Evolutionary conservation across 306 rosid species (phyloP).

Genomic region (Lathyrus sativus): DNA sequence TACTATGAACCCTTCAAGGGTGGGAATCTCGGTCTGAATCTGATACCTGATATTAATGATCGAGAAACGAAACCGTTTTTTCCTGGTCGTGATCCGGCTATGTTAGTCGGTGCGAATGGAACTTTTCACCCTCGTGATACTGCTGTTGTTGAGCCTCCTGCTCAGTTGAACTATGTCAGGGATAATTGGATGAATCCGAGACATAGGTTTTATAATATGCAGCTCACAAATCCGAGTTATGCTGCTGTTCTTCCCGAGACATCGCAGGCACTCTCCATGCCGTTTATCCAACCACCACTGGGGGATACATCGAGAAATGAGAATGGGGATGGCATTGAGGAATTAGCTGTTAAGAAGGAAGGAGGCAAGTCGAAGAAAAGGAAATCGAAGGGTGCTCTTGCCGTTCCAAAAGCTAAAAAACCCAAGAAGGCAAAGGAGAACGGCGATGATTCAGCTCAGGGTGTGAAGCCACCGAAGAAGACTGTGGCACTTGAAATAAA

Average conservation of each 20-base stretch:
- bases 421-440: conserved; percentile 74
- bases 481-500: conserved; percentile 79
- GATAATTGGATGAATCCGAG: conserved; percentile 76
- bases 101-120: conserved; percentile 62
- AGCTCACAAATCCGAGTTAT: conserved; percentile 65
- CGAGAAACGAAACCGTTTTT: conserved; percentile 71
- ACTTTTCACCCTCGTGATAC: conserved; percentile 63
- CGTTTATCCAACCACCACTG: conserved; percentile 56
- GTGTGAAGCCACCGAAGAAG: conserved; percentile 68
- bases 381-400: conserved; percentile 51
- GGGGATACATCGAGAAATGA: conserved; percentile 61
- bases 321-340: conserved; percentile 60
- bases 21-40: conserved; percentile 89
- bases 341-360: conserved; percentile 61
- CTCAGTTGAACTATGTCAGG: conserved; percentile 67
- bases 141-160: conserved; percentile 51
- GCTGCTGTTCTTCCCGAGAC: conserved; percentile 66
- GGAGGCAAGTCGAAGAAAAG: conserved; percentile 65
- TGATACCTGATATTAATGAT: conserved; percentile 81
- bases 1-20: conserved; percentile 88
- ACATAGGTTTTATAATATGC: conserved; percentile 70
- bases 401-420: conserved; percentile 71
- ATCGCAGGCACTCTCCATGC: conserved; percentile 63
- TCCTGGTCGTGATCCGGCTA: conserved; percentile 70
- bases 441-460: conserved; percentile 53